phyloP scores from a whole-genome alignment of 495 filamentous ascomycete genomes.

The Lasiosphaeris hirsuta region DNA sequence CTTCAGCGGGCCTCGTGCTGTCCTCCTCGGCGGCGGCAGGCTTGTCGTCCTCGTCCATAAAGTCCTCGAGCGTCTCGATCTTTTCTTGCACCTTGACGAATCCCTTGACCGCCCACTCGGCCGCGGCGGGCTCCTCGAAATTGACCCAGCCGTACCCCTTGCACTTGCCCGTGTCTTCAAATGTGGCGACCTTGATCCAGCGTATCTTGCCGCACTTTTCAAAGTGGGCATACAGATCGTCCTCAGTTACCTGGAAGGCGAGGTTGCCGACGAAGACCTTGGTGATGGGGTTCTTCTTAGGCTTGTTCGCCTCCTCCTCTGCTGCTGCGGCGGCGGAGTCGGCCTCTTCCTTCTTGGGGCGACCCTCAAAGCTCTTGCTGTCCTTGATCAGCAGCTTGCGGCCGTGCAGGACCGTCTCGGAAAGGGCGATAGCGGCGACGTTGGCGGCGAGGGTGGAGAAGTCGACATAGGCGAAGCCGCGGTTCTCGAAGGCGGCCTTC shows the following conservation, averaged over 20 bases:
- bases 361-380: slow-evolving; percentile 77
- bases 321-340: slow-evolving; percentile 21
- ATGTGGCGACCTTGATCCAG: slow-evolving; percentile 84
- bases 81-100: slow-evolving; percentile 64
- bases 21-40: slow-evolving; percentile 3
- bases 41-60: slow-evolving; percentile 53
- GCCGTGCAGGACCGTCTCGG: slow-evolving; percentile 70
- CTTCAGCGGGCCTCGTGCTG: slow-evolving; percentile 10
- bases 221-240: slow-evolving; percentile 75
- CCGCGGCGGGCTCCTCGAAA: slow-evolving; percentile 74
- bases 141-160: slow-evolving; percentile 95
- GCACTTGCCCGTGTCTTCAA: slow-evolving; percentile 95
- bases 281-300: slow-evolving; percentile 58
- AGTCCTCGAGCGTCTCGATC: slow-evolving; percentile 51
- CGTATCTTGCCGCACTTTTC: slow-evolving; percentile 73
- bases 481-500: slow-evolving; percentile 50
- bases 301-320: slow-evolving; percentile 26
- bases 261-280: slow-evolving; percentile 93
- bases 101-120: slow-evolving; percentile 75
- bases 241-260: slow-evolving; percentile 77
- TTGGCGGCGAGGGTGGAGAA: slow-evolving; percentile 67
- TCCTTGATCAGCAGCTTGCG: slow-evolving; percentile 90
- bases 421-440: slow-evolving; percentile 68
- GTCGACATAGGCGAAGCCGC: slow-evolving; percentile 95
- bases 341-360: slow-evolving; percentile 50